Evolutionary conservation across 1,139 yeast species (phyloP).

Genomic region (Pneumocystis canis): DNA sequence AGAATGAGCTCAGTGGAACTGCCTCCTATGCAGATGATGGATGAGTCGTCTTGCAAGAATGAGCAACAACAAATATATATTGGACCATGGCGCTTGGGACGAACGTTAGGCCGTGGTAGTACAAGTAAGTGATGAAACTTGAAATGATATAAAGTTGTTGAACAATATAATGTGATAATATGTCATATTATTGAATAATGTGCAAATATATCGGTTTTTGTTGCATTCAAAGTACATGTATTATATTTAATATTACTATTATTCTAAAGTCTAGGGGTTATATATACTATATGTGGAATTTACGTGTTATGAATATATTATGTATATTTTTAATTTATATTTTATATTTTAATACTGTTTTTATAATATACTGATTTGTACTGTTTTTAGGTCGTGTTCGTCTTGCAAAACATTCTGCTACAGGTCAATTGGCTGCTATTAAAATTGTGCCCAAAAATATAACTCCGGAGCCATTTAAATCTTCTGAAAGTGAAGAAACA

Average conservation of each 20-base stretch:
- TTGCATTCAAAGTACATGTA: too few relatives aligned
- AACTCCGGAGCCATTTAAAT: constrained; percentile 28
- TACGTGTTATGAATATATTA: neutral
- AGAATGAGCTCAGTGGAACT: neutral
- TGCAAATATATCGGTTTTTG: too few relatives aligned
- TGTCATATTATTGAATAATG: too few relatives aligned
- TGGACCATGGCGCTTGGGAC: constrained; percentile 95
- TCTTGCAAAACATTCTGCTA: constrained; percentile 68
- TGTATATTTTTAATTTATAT: neutral
- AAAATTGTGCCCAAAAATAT: constrained; percentile 84
- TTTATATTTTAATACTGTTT: neutral
- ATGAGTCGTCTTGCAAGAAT: neutral
- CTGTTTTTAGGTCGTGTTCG: constrained; percentile 46
- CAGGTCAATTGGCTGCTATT: constrained; percentile 89
- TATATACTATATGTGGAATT: neutral
- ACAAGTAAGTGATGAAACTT: constrained; percentile 47
- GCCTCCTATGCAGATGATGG: neutral
- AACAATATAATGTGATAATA: too few relatives aligned
- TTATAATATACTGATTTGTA: neutral
- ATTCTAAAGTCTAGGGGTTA: too few relatives aligned
- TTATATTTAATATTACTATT: too few relatives aligned
- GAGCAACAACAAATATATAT: constrained; percentile 35
- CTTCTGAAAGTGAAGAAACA: constrained; percentile 16
- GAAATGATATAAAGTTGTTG: too few relatives aligned
- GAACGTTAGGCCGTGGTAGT: constrained; percentile 88